Percentiles rank a stretch among this genome's conserved stretches.
Conservation (phyloP, 371 early-diverging fungal species). For the Saksenaea oblongispora region DNA sequence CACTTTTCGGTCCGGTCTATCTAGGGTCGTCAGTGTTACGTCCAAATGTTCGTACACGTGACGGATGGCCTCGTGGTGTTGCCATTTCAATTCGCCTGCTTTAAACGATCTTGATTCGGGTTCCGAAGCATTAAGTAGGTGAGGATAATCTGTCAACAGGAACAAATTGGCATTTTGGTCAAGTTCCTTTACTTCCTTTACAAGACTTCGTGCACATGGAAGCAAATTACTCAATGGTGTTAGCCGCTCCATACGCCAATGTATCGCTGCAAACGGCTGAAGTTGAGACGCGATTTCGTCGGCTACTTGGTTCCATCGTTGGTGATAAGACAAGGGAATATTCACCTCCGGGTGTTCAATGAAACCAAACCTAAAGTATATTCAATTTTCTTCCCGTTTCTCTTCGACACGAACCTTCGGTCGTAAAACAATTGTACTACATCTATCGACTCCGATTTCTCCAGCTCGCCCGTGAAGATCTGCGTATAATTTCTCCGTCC, state of each 20-base stretch:
- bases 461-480: conserved; percentile 22
- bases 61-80: conserved; percentile 46
- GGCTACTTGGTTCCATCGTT: conserved; percentile 30
- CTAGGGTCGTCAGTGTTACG: conserved; percentile 29
- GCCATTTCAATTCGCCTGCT: conserved; percentile 21
- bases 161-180: conserved; percentile 25
- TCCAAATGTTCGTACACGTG: conserved; percentile 39
- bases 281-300: conserved; percentile 35
- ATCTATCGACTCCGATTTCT: conserved; percentile 14
- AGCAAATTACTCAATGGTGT: conserved; percentile 40
- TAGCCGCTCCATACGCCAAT: conserved; percentile 56
- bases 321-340: conserved; percentile 35
- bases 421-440: conserved; percentile 46
- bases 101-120: conserved; percentile 48
- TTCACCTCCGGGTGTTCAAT: conserved; percentile 31
- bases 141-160: conserved; percentile 51
- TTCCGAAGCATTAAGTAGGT: conserved; percentile 30
- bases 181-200: conserved; percentile 22
- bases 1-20: conserved; percentile 33
- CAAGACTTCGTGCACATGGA: conserved; percentile 40
- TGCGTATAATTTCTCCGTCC: conserved; percentile 28
- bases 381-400: neutral
- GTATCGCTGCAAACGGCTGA: conserved; percentile 49
- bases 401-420: conserved; percentile 17
- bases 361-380: conserved; percentile 29